Conservation (phyloP, 768 basidiomycete genomes). For the Lentinula guzmanii region DNA sequence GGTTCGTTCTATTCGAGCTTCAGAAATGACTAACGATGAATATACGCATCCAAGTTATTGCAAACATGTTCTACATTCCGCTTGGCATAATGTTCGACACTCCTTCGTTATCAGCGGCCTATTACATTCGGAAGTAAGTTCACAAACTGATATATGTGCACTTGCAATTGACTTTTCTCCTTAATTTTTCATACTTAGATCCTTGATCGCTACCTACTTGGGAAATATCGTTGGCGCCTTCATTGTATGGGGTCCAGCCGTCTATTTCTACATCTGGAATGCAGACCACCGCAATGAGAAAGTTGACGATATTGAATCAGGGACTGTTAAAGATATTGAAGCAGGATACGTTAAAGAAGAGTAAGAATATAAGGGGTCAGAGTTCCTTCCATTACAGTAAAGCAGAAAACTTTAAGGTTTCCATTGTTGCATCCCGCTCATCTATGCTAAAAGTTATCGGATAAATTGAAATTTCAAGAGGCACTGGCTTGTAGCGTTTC, state of each 20-base stretch:
- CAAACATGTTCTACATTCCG: conserved; percentile 74
- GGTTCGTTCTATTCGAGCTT: conserved; percentile 28
- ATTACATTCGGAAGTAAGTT: conserved; percentile 60
- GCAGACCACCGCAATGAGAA: conserved; percentile 10
- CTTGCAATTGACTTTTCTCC: too few species aligned
- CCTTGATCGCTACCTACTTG: conserved; percentile 57
- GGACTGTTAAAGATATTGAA: not conserved
- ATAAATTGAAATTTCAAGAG: too few species aligned
- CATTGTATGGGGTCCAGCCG: conserved; percentile 56
- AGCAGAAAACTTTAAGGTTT: too few species aligned
- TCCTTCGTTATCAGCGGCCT: conserved; percentile 38
- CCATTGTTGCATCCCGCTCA: too few species aligned
- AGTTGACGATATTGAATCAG: not conserved
- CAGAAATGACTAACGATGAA: not conserved
- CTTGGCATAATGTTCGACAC: conserved; percentile 63
- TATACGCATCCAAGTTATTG: conserved; percentile 40
- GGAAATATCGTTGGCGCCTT: conserved; percentile 66
- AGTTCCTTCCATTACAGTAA: too few species aligned
- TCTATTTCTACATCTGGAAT: conserved; percentile 58
- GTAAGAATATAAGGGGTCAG: not conserved
- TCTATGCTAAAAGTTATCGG: too few species aligned
- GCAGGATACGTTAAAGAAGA: not conserved
- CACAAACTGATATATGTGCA: too few species aligned
- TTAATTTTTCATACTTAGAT: conserved; percentile 23
- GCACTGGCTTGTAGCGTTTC: too few species aligned